Evolutionary conservation across 345 rosid genomes (phyloP).

Genomic region (Iberis pinnata): DNA sequence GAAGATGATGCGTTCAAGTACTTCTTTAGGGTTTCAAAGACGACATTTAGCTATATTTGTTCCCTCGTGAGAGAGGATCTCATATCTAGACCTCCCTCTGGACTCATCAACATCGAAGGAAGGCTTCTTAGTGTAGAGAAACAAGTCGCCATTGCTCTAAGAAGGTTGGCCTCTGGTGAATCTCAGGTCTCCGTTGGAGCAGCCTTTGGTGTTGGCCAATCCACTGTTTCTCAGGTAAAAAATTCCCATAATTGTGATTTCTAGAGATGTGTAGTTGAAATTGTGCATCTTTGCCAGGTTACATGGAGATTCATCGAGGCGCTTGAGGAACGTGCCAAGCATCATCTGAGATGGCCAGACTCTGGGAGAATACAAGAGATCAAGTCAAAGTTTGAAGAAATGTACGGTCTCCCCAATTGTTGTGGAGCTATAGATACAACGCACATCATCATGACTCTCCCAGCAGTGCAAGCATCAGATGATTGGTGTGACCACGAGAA

Average conservation of each 20-base stretch:
- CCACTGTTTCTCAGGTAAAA: conserved; percentile 73
- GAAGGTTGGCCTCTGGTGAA: conserved; percentile 90
- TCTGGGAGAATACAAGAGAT: conserved; percentile 50
- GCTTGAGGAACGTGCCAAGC: conserved; percentile 80
- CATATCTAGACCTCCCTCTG: conserved; percentile 87
- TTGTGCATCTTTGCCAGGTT: conserved; percentile 29
- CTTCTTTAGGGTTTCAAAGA: conserved; percentile 80
- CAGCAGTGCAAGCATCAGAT: conserved; percentile 86
- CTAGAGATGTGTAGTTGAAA: not conserved
- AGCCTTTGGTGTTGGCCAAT: conserved; percentile 89
- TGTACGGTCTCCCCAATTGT: conserved; percentile 75
- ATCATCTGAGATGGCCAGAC: conserved; percentile 88
- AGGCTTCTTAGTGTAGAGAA: conserved; percentile 95
- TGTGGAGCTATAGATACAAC: conserved; percentile 90
- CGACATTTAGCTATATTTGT: conserved; percentile 74
- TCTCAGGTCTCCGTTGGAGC: conserved; percentile 94
- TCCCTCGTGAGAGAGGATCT: conserved; percentile 86
- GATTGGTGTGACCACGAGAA: conserved; percentile 92
- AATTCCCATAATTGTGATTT: not conserved
- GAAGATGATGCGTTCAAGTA: conserved; percentile 88
- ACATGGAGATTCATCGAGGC: conserved; percentile 98
- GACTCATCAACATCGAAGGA: conserved; percentile 92
- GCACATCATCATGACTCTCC: conserved; percentile 85
- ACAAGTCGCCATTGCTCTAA: conserved; percentile 83
- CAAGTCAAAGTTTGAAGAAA: conserved; percentile 54